Base-by-base conservation (phyloP, 495 filamentous ascomycete genomes). In the Hypoxylon crocopeplum region DNA sequence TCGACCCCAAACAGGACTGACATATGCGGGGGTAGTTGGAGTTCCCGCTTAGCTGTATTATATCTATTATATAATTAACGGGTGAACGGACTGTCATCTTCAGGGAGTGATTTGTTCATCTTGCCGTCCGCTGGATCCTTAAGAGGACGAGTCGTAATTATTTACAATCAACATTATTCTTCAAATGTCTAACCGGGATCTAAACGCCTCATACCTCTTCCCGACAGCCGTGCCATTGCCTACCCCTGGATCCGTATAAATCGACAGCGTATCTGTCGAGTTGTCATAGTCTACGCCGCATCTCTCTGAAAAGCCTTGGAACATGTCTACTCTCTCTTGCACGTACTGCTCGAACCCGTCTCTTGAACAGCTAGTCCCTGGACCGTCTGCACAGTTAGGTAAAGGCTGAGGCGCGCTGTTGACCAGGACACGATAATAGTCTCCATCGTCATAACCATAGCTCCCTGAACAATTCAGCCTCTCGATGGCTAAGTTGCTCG, bases 401-500 rank as follows among this genome's bases (percentile, higher is more conserved):
- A 75, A 46, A 17, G 65, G 63, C 19, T 75, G 72, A 12, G 72
- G 69, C 3, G 71, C 69, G 42, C 59, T 72, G 40, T 75, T 75
- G 32, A 73, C 67, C 1, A 75, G 60, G 1, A 64, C 64, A 4
- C 72, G 67, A 52, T 73, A 75, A 47, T 75, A 75, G 20, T 72
- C 68, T 8, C 69, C 72, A 19, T 73, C 69, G 2, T 64, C 55
- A 44, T 71, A 73, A 6, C 67, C 69, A 40, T 67, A 68, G 25
- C 67, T 71, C 2, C 62, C 68, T 8, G 57, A 66, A 60, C 77
- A 79, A 8, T 72, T 59, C 59, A 79, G 41, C 25, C 70, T 66
- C 63, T 79, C 77, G 29, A 79, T 69, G 0, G 75, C 75, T 7
- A 77, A 48, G 60, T 79, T 79, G 15, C 69, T 69, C 13, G 77